phyloP scores from a whole-genome alignment of 2,329 filamentous ascomycete genomes.

The Blastomyces silverae region DNA sequence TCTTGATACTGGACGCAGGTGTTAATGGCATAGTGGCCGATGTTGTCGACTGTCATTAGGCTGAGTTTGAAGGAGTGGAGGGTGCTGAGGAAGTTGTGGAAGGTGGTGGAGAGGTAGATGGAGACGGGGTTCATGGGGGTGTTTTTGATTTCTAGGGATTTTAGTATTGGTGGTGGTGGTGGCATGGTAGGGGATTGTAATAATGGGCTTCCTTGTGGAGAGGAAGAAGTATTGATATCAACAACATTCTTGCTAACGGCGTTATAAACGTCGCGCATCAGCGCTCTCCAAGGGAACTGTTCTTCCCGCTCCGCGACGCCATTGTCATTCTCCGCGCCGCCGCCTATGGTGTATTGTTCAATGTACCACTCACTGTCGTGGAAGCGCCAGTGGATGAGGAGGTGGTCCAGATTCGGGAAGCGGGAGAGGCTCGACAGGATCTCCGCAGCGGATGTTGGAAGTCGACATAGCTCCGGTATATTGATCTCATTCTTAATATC shows the following conservation, averaged over 20 bases:
- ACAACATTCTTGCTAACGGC: background rate
- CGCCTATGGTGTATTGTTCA: background rate
- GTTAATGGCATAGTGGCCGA: background rate
- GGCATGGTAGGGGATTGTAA: background rate
- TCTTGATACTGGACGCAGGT: background rate
- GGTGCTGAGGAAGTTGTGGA: background rate
- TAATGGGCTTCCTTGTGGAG: background rate
- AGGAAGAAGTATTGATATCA: background rate
- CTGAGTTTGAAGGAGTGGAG: background rate
- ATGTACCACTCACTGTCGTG: background rate
- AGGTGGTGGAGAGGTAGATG: background rate
- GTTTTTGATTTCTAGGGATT: slow-evolving; percentile 3
- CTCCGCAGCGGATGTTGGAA: background rate
- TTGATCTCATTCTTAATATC: background rate
- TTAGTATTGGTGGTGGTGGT: background rate
- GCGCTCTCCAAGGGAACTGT: background rate
- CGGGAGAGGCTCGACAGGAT: background rate
- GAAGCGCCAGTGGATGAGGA: background rate
- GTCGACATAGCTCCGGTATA: background rate
- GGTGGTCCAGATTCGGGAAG: background rate
- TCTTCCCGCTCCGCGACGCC: background rate
- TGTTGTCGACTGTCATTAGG: background rate
- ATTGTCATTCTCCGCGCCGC: background rate
- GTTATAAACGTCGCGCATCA: slow-evolving; percentile 5
- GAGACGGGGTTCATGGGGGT: background rate